Percentiles rank a stretch among this genome's conserved stretches.
Conservation (phyloP, 2,329 filamentous ascomycete species). For the Metarhizium guizhouense region DNA sequence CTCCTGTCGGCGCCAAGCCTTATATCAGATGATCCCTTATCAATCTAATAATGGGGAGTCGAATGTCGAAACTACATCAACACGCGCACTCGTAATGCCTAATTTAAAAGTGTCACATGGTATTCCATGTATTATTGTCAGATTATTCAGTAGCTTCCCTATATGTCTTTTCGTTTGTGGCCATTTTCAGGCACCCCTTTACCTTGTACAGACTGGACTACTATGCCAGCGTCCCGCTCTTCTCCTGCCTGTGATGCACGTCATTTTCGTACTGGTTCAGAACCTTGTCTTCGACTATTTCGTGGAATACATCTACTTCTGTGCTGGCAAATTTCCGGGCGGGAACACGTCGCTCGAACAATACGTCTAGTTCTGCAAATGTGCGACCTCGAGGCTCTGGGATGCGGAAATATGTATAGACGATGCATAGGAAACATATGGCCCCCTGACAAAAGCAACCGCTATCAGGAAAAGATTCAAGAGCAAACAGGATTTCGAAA, state of each 20-base stretch:
- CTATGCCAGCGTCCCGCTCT: background rate
- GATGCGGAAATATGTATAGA: slow-evolving; percentile 52
- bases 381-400: slow-evolving; percentile 74
- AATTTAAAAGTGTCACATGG: too few species aligned
- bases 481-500: background rate
- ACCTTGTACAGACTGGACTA: background rate
- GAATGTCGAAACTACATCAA: too few species aligned
- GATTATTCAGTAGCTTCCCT: background rate
- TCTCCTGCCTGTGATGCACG: slow-evolving; percentile 12
- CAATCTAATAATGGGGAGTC: too few species aligned
- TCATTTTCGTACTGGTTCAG: slow-evolving; percentile 39
- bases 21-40: too few species aligned
- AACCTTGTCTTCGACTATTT: slow-evolving; percentile 37
- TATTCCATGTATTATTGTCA: background rate
- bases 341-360: slow-evolving; percentile 66
- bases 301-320: slow-evolving; percentile 46
- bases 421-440: slow-evolving; percentile 69
- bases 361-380: slow-evolving; percentile 76
- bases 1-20: too few species aligned
- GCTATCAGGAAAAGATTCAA: background rate
- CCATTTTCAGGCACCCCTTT: background rate
- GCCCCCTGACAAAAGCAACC: slow-evolving; percentile 39
- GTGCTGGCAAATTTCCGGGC: slow-evolving; percentile 63
- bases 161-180: background rate
- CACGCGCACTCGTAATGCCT: too few species aligned